A percentile compares a stretch with the other conserved stretches of the same genome.
phyloP scores from a whole-genome alignment of 108 stramenopile genomes.

The Cyclotella sp. region DNA sequence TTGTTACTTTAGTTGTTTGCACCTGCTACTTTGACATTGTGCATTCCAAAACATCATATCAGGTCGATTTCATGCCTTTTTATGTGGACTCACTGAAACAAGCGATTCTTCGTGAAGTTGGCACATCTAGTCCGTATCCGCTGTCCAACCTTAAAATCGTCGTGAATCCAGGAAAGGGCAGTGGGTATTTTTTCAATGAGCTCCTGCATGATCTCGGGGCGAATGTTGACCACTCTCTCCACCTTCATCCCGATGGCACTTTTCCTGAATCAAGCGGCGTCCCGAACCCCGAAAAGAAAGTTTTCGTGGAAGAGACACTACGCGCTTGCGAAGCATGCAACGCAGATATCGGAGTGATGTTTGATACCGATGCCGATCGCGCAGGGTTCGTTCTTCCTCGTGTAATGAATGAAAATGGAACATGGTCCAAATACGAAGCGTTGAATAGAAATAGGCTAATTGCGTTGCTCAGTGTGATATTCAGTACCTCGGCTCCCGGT shows the following conservation, averaged over 20 bases:
- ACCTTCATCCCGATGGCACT: slow-evolving; percentile 60
- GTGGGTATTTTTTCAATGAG: slow-evolving; percentile 74
- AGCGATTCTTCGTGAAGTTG: slow-evolving; percentile 59
- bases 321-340: slow-evolving; percentile 56
- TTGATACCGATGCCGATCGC: slow-evolving; percentile 91
- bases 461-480: slow-evolving; percentile 78
- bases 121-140: slow-evolving; percentile 17
- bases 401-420: slow-evolving; percentile 25
- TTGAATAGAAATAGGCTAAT: slow-evolving; percentile 85
- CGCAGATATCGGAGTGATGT: slow-evolving; percentile 85
- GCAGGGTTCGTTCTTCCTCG: slow-evolving; percentile 78
- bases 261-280: slow-evolving; percentile 68
- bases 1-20: background rate
- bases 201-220: slow-evolving; percentile 76
- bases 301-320: slow-evolving; percentile 73
- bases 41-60: background rate
- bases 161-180: slow-evolving; percentile 82
- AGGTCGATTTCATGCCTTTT: slow-evolving; percentile 77
- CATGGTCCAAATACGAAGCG: slow-evolving; percentile 56
- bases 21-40: background rate
- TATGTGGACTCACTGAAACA: slow-evolving; percentile 58
- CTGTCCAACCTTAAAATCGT: slow-evolving; percentile 72
- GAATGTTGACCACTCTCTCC: slow-evolving; percentile 63
- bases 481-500: slow-evolving; percentile 59
- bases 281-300: slow-evolving; percentile 83